These are phyloP conservation scores for Evansstolkia leycettana DNA, from an alignment of 495 filamentous ascomycete genomes.

Conservation along the genomic window DNA sequence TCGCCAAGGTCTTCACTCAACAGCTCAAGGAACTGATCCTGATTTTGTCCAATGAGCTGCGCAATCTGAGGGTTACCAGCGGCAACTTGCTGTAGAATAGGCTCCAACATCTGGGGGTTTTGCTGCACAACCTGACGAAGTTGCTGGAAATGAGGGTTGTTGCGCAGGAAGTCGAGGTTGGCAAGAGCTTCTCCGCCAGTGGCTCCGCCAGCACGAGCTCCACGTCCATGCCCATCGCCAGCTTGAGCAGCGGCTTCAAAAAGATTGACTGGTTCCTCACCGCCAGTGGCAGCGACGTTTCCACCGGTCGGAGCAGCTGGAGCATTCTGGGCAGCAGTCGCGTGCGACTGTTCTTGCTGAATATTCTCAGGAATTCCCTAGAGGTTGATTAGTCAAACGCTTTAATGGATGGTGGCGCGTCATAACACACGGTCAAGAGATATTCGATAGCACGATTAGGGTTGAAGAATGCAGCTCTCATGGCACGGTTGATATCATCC, in stretches of 20 bases:
- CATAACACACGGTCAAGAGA: conserved; percentile 60
- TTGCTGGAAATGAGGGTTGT: conserved; percentile 95
- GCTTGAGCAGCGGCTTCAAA: conserved; percentile 87
- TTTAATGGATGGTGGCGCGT: conserved; percentile 1
- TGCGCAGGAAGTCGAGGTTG: conserved; percentile 89
- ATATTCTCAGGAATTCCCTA: conserved; percentile 85
- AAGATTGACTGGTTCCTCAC: conserved; percentile 68
- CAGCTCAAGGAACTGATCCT: conserved; percentile 82
- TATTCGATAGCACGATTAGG: conserved; percentile 96
- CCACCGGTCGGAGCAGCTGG: conserved; percentile 24
- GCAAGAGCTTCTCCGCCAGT: conserved; percentile 48
- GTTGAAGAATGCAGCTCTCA: conserved; percentile 94
- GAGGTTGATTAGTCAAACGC: conserved; percentile 3
- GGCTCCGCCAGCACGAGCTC: conserved; percentile 36
- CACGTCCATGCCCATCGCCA: conserved; percentile 42
- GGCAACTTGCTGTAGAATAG: conserved; percentile 92
- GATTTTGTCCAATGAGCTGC: conserved; percentile 75
- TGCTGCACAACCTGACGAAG: conserved; percentile 93
- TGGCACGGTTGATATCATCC: conserved; percentile 76
- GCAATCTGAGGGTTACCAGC: conserved; percentile 92
- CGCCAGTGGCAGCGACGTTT: conserved; percentile 30
- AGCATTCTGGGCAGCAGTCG: conserved; percentile 25
- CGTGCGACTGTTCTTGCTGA: conserved; percentile 52
- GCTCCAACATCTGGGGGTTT: conserved; percentile 95
- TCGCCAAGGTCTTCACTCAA: conserved; percentile 68